phyloP scores from a whole-genome alignment of 345 rosid genomes.

The Ceriops zippeliana region DNA sequence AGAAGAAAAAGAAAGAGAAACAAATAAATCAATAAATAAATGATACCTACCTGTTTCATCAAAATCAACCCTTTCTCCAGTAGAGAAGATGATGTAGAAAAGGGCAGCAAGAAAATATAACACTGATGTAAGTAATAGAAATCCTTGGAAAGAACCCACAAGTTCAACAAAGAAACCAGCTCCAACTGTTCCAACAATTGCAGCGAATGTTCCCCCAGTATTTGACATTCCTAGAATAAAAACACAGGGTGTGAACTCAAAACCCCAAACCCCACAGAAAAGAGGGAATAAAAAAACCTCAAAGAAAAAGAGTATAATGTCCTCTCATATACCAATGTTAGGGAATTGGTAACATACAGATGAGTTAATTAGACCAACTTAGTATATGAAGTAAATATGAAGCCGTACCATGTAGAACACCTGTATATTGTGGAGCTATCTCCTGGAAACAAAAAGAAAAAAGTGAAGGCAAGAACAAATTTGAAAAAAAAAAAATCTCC shows the following conservation, averaged over 20 bases:
- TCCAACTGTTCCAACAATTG: constrained; percentile 93
- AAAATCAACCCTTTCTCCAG: constrained; percentile 79
- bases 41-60: constrained; percentile 47
- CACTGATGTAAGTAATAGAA: constrained; percentile 67
- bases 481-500: not conserved
- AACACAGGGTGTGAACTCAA: not conserved
- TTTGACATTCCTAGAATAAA: constrained; percentile 68
- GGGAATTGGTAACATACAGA: not conserved
- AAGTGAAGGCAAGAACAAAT: constrained; percentile 23
- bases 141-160: constrained; percentile 89
- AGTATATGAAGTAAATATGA: not conserved
- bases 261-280: too few species aligned
- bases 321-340: not conserved
- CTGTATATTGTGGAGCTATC: constrained; percentile 83
- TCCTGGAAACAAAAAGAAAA: constrained; percentile 48
- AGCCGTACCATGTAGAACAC: constrained; percentile 76
- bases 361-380: constrained; percentile 2
- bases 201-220: constrained; percentile 85
- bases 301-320: too few species aligned
- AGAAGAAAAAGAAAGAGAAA: not conserved
- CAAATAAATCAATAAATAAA: not conserved
- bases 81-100: constrained; percentile 68
- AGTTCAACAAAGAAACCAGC: constrained; percentile 87
- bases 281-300: too few species aligned
- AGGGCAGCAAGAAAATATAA: constrained; percentile 68